Conservation (phyloP, 2,329 filamentous ascomycete species). For the Coniochaeta sp. region DNA sequence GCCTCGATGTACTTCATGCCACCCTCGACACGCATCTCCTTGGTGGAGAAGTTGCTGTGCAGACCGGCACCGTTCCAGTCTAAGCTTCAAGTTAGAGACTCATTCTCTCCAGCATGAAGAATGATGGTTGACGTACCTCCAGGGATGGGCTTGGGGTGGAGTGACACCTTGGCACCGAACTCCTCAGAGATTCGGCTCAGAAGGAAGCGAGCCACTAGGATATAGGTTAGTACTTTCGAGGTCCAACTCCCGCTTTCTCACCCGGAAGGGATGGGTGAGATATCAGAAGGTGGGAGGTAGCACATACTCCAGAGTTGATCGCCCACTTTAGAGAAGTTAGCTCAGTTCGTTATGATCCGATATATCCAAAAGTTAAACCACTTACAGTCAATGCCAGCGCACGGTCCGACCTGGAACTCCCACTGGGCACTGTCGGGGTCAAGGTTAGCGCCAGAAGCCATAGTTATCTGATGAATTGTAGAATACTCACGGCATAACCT, state of each 20-base stretch:
- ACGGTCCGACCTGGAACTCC: conserved; percentile 91
- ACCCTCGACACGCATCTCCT: conserved; percentile 80
- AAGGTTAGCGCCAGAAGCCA: too few species aligned
- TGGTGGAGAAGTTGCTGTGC: conserved; percentile 85
- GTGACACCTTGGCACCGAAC: conserved; percentile 91
- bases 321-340: conserved; percentile 52
- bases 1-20: conserved; percentile 94
- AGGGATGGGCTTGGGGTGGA: conserved; percentile 90
- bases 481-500: conserved; percentile 67
- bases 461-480: too few species aligned
- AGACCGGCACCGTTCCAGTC: conserved; percentile 83
- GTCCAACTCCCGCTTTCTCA: too few species aligned
- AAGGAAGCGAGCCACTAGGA: conserved; percentile 80
- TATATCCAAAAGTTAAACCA: conserved; percentile 14
- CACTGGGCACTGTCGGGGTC: conserved; percentile 63
- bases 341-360: too few species aligned
- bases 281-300: too few species aligned
- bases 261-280: too few species aligned
- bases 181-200: conserved; percentile 81
- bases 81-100: too few species aligned
- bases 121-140: too few species aligned
- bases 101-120: too few species aligned
- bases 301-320: conserved; percentile 95
- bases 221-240: too few species aligned
- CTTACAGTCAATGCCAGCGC: conserved; percentile 74